Conservation (phyloP, 192 early-diverging fungal genomes). For the Helicostylum pulchrum region DNA sequence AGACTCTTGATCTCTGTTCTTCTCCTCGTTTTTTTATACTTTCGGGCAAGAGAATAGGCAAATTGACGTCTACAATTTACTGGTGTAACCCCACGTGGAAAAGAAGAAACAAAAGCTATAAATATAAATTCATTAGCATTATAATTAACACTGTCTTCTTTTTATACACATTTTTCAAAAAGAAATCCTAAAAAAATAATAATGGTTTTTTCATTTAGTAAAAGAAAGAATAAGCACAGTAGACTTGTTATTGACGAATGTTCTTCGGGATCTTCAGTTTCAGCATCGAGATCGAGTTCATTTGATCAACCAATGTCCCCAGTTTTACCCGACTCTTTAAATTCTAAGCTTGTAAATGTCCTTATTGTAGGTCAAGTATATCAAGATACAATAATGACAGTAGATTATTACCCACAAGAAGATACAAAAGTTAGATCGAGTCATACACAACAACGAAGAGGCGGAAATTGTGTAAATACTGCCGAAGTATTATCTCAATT, state of each 20-base stretch:
- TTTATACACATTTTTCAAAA: neutral
- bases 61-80: no score
- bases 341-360: slow-evolving; percentile 6
- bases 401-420: slow-evolving; percentile 55
- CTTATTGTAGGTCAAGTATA: slow-evolving; percentile 58
- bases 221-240: neutral
- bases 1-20: no score
- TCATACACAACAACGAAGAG: slow-evolving; percentile 57
- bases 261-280: neutral
- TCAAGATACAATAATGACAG: slow-evolving; percentile 60
- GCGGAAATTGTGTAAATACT: slow-evolving; percentile 62
- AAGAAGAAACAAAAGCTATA: no score
- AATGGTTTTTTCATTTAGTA: slow-evolving; percentile 4
- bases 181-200: no score
- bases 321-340: slow-evolving; percentile 1
- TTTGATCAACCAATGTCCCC: slow-evolving; percentile 10
- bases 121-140: no score
- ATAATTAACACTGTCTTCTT: neutral
- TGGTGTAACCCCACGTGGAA: no score
- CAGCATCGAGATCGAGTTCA: slow-evolving; percentile 5
- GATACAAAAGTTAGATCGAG: slow-evolving; percentile 59
- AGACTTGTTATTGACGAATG: slow-evolving; percentile 4
- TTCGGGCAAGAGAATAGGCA: no score
- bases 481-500: slow-evolving; percentile 55
- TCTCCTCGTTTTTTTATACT: no score